Base-by-base conservation (phyloP, 179 eudicot species). In the Gypsophila paniculata region DNA sequence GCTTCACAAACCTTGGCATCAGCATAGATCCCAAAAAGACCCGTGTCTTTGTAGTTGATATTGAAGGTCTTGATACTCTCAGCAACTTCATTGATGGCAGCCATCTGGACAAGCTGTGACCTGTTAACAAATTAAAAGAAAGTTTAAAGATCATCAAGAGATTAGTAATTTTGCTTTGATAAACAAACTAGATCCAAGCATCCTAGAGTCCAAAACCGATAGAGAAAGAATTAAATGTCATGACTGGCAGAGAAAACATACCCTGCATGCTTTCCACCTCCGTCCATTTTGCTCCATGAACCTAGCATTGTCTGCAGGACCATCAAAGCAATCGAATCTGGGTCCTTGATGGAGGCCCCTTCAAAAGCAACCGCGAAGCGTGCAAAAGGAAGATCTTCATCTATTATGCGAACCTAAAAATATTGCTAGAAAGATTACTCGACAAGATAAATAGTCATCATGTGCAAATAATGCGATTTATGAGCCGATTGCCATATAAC, bases 1-100 rank as follows among this genome's bases (percentile, higher is more conserved):
- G 21, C 18, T 49, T 23, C 42, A 72, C 80, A 48, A 70, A 90
- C 96, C 93, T 91, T 86, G 59, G 96, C 96, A 69, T 85, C 78
- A 68, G 88, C 93, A 82, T 91, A 89, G 63, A 91, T 86, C 55
- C 97, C 97, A 86, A 91, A 91, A 10, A 91, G 84, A 42, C 97
- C 96, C 34, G 92, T 90, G 79, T 89, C 97, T 32, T 89, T 86
- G 67, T 91, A 89, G 78, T 83, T 87, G 53, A 85, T 76, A 79
- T 81, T 87, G 70, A 91, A 91, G 70, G 96, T 88, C 84, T 69
- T 86, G 85, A 91, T 59, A 83, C 86, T 87, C 76, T 91, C 92
- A 29, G 91, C 97, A 76, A 91, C 77, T 71, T 81, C 90, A 76
- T 80, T 85, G 59, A 91, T 91, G 49, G 86, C 88, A 59, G 82